Percentiles rank a stretch among this genome's conserved stretches.
Conservation (phyloP, 371 early-diverging fungal genomes). For the Choanephora cucurbitarum region DNA sequence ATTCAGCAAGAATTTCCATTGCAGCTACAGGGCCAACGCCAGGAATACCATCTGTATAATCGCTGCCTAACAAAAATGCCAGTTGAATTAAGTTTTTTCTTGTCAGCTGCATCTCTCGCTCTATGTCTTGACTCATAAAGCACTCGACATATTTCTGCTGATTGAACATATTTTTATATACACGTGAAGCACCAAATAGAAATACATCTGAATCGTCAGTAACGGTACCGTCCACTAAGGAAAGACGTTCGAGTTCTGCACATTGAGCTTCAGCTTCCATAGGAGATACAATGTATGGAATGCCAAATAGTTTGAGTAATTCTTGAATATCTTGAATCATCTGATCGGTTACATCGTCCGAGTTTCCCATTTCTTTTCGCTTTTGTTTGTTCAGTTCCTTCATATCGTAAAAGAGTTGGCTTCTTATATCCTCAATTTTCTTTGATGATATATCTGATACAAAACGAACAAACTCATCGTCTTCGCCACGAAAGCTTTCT, state of each 20-base stretch:
- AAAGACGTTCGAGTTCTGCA: slow-evolving; percentile 70
- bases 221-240: slow-evolving; percentile 95
- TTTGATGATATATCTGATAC: slow-evolving; percentile 53
- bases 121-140: slow-evolving; percentile 70
- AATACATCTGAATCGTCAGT: slow-evolving; percentile 99
- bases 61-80: slow-evolving; percentile 93
- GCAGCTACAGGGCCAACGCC: slow-evolving; percentile 96
- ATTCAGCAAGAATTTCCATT: slow-evolving; percentile 84
- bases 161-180: slow-evolving; percentile 97
- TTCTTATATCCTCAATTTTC: slow-evolving; percentile 43
- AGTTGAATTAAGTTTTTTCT: slow-evolving; percentile 81
- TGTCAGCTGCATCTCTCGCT: slow-evolving; percentile 68
- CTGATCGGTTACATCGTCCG: slow-evolving; percentile 66
- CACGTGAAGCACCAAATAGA: slow-evolving; percentile 88
- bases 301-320: slow-evolving; percentile 91
- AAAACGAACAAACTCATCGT: slow-evolving; percentile 57
- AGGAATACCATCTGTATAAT: slow-evolving; percentile 96
- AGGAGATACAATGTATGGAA: slow-evolving; percentile 94
- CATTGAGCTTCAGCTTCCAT: slow-evolving; percentile 99
- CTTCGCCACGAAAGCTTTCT: slow-evolving; percentile 43
- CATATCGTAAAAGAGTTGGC: slow-evolving; percentile 63
- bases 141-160: slow-evolving; percentile 85
- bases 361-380: slow-evolving; percentile 63
- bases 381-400: slow-evolving; percentile 54
- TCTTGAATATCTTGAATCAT: slow-evolving; percentile 77